These are phyloP conservation scores for Populus davidiana DNA, from an alignment of 345 rosid species.

Conservation along the genomic window DNA sequence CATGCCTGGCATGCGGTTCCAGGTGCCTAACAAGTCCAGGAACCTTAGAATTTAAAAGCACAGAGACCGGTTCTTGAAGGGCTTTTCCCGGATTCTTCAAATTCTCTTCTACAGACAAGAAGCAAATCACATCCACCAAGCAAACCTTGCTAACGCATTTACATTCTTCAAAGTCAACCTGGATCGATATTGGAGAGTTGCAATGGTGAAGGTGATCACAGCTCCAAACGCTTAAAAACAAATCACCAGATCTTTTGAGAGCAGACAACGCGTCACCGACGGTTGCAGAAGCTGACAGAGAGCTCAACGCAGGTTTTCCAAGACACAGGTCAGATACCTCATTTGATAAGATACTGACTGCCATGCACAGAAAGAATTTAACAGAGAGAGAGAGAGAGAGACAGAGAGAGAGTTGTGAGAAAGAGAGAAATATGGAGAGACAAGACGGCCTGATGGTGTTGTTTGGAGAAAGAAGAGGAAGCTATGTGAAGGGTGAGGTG, in stretches of 20 bases:
- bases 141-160: conserved; percentile 66
- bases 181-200: neutral
- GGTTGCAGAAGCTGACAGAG: conserved; percentile 50
- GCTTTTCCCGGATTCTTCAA: conserved; percentile 38
- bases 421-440: neutral
- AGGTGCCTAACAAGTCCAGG: conserved; percentile 42
- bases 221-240: conserved; percentile 55
- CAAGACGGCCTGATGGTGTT: too few relatives aligned
- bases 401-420: too few relatives aligned
- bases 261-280: conserved; percentile 55
- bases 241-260: conserved; percentile 40
- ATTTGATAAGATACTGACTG: conserved; percentile 42
- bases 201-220: conserved; percentile 22
- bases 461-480: too few relatives aligned
- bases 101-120: conserved; percentile 50
- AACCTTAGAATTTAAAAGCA: conserved; percentile 31
- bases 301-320: conserved; percentile 63
- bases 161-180: conserved; percentile 24
- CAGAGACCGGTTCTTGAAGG: conserved; percentile 39
- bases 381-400: too few relatives aligned
- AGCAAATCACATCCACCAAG: conserved; percentile 58
- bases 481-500: too few relatives aligned
- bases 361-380: conserved; percentile 44
- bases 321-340: conserved; percentile 62
- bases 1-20: conserved; percentile 55